These are phyloP conservation scores for Starmerella potacharoeniae DNA, from an alignment of 805 yeast species.

Conservation along the genomic window DNA sequence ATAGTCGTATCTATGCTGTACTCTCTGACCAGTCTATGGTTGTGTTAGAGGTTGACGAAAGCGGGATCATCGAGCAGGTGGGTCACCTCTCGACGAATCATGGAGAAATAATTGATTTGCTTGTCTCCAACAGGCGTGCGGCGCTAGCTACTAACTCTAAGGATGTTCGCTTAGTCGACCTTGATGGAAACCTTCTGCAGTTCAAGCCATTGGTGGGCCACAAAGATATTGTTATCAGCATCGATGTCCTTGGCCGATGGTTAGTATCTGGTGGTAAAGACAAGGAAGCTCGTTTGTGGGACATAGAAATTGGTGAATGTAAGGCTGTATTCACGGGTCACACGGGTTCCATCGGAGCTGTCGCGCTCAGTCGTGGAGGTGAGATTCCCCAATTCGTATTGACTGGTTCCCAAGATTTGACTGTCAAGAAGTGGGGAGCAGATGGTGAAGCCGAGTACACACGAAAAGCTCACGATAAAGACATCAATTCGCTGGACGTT, in stretches of 20 bases:
- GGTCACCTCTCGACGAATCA: constrained; percentile 71
- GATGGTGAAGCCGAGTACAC: constrained; percentile 58
- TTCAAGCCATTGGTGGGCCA: constrained; percentile 66
- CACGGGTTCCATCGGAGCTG: constrained; percentile 73
- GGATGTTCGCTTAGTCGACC: constrained; percentile 55
- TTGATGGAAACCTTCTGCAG: constrained; percentile 26
- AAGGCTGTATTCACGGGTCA: constrained; percentile 74
- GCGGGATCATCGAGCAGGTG: neutral
- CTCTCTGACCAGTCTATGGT: constrained; percentile 77
- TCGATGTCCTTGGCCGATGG: constrained; percentile 82
- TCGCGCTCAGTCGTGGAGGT: constrained; percentile 49
- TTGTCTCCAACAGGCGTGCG: constrained; percentile 51
- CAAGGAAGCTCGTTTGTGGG: constrained; percentile 75
- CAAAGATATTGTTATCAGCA: constrained; percentile 65
- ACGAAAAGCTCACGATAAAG: constrained; percentile 92
- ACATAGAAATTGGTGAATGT: constrained; percentile 34
- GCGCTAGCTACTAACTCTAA: constrained; percentile 95
- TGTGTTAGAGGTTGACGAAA: constrained; percentile 32
- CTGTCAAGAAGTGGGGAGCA: constrained; percentile 75
- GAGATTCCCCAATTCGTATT: constrained; percentile 52
- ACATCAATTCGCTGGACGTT: constrained; percentile 78
- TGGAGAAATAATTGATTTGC: constrained; percentile 87
- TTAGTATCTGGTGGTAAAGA: constrained; percentile 88
- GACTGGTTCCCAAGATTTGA: constrained; percentile 77
- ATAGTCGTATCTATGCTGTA: constrained; percentile 12